Evolutionary conservation across 208 protist genomes (phyloP).

Genomic region (Leishmania arabica): DNA sequence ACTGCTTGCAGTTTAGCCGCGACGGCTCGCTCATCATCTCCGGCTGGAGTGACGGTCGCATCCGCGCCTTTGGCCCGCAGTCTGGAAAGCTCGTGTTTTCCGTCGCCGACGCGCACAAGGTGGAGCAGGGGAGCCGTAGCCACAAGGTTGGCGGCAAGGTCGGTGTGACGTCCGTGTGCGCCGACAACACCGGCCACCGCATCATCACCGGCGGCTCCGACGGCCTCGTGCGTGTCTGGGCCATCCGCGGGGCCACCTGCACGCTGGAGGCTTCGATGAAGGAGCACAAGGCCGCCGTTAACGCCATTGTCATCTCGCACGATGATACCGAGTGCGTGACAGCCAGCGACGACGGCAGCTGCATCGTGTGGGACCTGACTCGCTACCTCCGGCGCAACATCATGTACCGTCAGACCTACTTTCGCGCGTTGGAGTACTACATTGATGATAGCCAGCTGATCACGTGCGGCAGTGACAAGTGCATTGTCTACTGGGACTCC

Average conservation of each 20-base stretch:
- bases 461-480: conserved; percentile 94
- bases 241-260: conserved; percentile 66
- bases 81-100: conserved; percentile 95
- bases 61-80: conserved; percentile 95
- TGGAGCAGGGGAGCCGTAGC: conserved; percentile 60
- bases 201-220: conserved; percentile 94
- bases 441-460: conserved; percentile 95
- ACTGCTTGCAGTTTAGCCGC: conserved; percentile 92
- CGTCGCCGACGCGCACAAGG: conserved; percentile 96
- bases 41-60: conserved; percentile 95
- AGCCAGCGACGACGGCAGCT: conserved; percentile 94
- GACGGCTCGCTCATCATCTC: conserved; percentile 94
- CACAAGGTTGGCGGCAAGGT: conserved; percentile 42
- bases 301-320: conserved; percentile 77
- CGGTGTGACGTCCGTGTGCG: conserved; percentile 93
- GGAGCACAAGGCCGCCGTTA: conserved; percentile 95
- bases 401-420: conserved; percentile 96
- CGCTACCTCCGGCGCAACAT: conserved; percentile 93
- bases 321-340: conserved; percentile 94
- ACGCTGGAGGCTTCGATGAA: conserved; percentile 94
- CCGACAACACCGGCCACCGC: conserved; percentile 58
- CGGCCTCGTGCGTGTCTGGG: conserved; percentile 94
- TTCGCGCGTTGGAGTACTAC: conserved; percentile 91
- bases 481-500: conserved; percentile 95
- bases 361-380: conserved; percentile 95